These are phyloP conservation scores for Leucosporidium creatinivorum DNA, from an alignment of 768 basidiomycete species.

Conservation along the genomic window DNA sequence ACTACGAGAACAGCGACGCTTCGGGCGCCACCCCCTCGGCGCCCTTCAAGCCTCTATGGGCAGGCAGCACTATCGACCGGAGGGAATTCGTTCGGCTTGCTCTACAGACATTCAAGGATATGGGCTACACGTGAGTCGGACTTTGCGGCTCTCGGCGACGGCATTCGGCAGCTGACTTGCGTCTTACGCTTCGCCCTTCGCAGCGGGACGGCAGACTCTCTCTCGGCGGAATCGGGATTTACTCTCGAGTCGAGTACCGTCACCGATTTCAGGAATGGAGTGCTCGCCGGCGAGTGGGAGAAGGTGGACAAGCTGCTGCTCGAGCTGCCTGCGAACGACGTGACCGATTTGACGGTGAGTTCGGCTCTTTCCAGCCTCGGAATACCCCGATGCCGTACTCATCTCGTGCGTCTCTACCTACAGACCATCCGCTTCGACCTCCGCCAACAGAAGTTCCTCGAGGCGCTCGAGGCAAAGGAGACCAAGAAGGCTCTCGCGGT, in stretches of 20 bases:
- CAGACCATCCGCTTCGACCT: constrained; percentile 60
- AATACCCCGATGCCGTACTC: constrained; percentile 45
- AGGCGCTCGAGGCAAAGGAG: constrained; percentile 72
- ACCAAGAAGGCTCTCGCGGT: constrained; percentile 75
- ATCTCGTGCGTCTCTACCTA: constrained; percentile 49
- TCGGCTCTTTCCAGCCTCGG: too few relatives aligned
- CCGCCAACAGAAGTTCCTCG: constrained; percentile 91
- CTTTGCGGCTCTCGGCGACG: background rate
- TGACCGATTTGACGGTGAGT: constrained; percentile 11
- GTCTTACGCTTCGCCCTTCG: background rate
- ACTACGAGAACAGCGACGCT: constrained; percentile 18
- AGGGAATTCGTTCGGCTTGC: constrained; percentile 45
- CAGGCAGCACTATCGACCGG: constrained; percentile 38
- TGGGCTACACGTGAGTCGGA: constrained; percentile 43
- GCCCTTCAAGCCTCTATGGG: constrained; percentile 30
- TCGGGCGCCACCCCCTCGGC: background rate
- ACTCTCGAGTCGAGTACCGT: constrained; percentile 40
- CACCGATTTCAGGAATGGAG: constrained; percentile 39
- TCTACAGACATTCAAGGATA: constrained; percentile 44
- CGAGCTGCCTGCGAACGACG: background rate
- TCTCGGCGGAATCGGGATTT: constrained; percentile 46
- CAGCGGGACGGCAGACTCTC: constrained; percentile 42
- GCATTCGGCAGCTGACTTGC: background rate
- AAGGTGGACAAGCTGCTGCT: constrained; percentile 40
- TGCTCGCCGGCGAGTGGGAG: constrained; percentile 44